A percentile compares a stretch with the other conserved stretches of the same genome.
These are phyloP conservation scores for Naganishia cerealis DNA, from an alignment of 1,284 basidiomycete genomes.

Conservation along the genomic window DNA sequence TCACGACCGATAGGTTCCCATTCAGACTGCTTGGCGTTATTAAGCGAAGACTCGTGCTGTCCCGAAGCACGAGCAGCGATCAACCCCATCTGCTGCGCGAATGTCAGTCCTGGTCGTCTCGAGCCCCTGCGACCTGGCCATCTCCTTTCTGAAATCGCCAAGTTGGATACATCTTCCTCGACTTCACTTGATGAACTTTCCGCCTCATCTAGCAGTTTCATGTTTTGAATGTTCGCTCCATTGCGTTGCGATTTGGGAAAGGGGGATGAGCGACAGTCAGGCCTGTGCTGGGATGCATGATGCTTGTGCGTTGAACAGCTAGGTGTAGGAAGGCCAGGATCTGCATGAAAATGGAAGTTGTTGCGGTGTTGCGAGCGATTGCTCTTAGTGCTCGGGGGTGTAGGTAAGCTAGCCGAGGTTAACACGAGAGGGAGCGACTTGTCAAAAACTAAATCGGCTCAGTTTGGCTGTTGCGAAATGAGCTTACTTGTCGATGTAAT, in stretches of 20 bases:
- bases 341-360: slow-evolving; percentile 1
- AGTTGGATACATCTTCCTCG: background rate
- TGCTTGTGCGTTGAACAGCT: slow-evolving; percentile 8
- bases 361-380: slow-evolving; percentile 6
- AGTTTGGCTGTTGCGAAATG: background rate
- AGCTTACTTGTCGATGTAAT: slow-evolving; percentile 30
- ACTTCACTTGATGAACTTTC: slow-evolving; percentile 16
- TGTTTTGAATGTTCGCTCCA: slow-evolving; percentile 5
- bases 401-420: slow-evolving; percentile 21
- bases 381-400: slow-evolving; percentile 24
- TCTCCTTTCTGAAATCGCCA: background rate
- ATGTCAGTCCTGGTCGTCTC: slow-evolving; percentile 31
- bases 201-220: slow-evolving; percentile 2
- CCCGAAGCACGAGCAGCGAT: background rate
- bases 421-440: background rate
- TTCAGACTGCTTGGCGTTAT: background rate
- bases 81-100: slow-evolving; percentile 34
- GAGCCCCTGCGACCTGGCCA: slow-evolving; percentile 17
- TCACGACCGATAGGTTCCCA: background rate
- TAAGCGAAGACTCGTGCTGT: background rate
- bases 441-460: background rate
- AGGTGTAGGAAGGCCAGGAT: slow-evolving; percentile 18
- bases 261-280: slow-evolving; percentile 9
- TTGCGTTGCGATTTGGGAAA: slow-evolving; percentile 1
- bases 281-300: background rate